Conservation (phyloP, 2,329 filamentous ascomycete genomes). For the Pseudocercospora cruenta region DNA sequence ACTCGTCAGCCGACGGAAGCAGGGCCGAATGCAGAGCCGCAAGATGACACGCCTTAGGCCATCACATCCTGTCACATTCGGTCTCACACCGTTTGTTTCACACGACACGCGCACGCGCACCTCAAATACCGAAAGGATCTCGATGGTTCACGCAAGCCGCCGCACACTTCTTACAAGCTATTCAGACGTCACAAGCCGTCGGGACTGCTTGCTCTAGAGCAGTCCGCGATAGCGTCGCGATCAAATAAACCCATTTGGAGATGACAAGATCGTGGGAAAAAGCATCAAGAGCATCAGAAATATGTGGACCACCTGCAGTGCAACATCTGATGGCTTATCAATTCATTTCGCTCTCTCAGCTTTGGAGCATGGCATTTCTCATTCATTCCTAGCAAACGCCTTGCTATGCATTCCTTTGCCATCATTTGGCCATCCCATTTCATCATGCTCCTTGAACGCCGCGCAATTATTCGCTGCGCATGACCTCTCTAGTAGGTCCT, state of each 20-base stretch:
- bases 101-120: neutral
- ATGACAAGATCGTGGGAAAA: no score
- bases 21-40: neutral
- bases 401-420: constrained; percentile 20
- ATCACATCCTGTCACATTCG: neutral
- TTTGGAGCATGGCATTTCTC: constrained; percentile 2
- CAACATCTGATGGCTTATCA: neutral
- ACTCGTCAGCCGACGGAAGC: neutral
- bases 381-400: constrained; percentile 19
- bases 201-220: no score
- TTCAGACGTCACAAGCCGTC: no score
- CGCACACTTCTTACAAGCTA: neutral
- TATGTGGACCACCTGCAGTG: no score
- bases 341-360: neutral
- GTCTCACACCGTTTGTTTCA: neutral
- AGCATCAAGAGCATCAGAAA: no score
- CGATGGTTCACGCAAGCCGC: neutral
- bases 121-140: neutral
- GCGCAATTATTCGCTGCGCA: neutral
- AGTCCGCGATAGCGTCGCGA: no score
- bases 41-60: neutral
- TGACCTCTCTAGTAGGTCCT: constrained; percentile 74
- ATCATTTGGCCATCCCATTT: constrained; percentile 9
- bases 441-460: constrained; percentile 22
- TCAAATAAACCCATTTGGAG: no score